phyloP scores from a whole-genome alignment of 768 basidiomycete species.

The Infundibulicybe gibba region DNA sequence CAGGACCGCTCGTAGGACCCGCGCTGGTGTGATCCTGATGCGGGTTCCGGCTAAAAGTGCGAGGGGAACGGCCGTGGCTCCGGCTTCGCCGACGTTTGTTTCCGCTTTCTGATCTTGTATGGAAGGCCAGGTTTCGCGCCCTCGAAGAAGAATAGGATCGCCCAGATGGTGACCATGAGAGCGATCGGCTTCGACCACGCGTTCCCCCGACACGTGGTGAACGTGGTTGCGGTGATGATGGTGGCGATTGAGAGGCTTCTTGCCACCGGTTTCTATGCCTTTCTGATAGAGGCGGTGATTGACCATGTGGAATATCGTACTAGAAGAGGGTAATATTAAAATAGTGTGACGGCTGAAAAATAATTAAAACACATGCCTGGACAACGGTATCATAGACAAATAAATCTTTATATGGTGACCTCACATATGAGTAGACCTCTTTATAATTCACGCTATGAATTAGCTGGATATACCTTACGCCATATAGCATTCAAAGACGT shows the following conservation, averaged over 20 bases:
- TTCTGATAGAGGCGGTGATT: constrained; percentile 32
- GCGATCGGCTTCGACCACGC: constrained; percentile 18
- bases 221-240: constrained; percentile 20
- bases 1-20: too few species aligned
- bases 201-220: constrained; percentile 4
- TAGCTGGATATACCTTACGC: neutral
- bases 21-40: too few species aligned
- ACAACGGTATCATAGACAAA: constrained; percentile 76
- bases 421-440: constrained; percentile 89
- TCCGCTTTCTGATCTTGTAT: neutral
- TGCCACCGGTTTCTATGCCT: constrained; percentile 25
- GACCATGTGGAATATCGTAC: constrained; percentile 54
- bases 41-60: too few species aligned
- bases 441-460: constrained; percentile 2
- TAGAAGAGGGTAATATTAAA: constrained; percentile 20
- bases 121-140: neutral
- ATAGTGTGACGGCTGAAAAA: constrained; percentile 3
- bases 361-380: constrained; percentile 49
- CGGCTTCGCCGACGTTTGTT: constrained; percentile 7
- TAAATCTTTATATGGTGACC: constrained; percentile 86
- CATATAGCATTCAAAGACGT: constrained; percentile 15
- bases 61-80: too few species aligned
- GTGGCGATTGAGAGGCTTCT: constrained; percentile 17
- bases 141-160: constrained; percentile 19
- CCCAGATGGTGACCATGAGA: constrained; percentile 33